These are phyloP conservation scores for Stereocaulon alpinum DNA, from an alignment of 495 filamentous ascomycete species.

Conservation along the genomic window DNA sequence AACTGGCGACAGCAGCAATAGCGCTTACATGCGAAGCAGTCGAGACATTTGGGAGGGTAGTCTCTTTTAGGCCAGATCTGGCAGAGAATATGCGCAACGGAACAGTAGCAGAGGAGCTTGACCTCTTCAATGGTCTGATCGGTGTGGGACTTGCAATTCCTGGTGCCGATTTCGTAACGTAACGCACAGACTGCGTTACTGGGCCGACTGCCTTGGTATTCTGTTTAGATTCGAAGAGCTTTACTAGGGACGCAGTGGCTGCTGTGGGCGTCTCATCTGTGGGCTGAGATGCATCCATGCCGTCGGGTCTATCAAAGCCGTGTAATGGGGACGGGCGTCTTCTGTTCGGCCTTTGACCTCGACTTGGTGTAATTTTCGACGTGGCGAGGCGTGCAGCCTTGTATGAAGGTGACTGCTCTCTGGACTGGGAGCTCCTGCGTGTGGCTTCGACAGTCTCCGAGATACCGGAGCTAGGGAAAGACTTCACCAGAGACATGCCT, in stretches of 20 bases:
- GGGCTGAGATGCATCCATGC: slow-evolving; percentile 23
- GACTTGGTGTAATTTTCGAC: slow-evolving; percentile 33
- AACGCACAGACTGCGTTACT: slow-evolving; percentile 18
- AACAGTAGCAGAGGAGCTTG: slow-evolving; percentile 19
- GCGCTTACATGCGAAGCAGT: background rate
- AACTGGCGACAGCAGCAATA: slow-evolving; percentile 4
- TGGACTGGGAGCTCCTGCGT: background rate
- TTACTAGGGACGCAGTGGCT: slow-evolving; percentile 48
- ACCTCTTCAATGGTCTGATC: slow-evolving; percentile 7
- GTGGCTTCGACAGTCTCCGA: background rate
- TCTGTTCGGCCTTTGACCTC: background rate
- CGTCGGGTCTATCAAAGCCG: slow-evolving; percentile 13
- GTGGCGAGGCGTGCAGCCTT: slow-evolving; percentile 47
- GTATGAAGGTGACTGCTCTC: slow-evolving; percentile 37
- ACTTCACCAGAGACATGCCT: background rate
- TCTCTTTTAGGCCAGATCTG: background rate
- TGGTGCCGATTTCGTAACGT: slow-evolving; percentile 6
- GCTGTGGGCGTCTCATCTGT: slow-evolving; percentile 45
- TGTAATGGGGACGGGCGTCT: slow-evolving; percentile 1
- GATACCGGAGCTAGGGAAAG: background rate
- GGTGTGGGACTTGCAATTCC: slow-evolving; percentile 19
- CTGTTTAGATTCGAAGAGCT: slow-evolving; percentile 46
- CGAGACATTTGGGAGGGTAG: background rate
- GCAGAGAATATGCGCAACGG: slow-evolving; percentile 1
- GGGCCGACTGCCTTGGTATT: slow-evolving; percentile 14